Evolutionary conservation across 805 yeast species (phyloP).

Genomic region (Yamadazyma endophytica): DNA sequence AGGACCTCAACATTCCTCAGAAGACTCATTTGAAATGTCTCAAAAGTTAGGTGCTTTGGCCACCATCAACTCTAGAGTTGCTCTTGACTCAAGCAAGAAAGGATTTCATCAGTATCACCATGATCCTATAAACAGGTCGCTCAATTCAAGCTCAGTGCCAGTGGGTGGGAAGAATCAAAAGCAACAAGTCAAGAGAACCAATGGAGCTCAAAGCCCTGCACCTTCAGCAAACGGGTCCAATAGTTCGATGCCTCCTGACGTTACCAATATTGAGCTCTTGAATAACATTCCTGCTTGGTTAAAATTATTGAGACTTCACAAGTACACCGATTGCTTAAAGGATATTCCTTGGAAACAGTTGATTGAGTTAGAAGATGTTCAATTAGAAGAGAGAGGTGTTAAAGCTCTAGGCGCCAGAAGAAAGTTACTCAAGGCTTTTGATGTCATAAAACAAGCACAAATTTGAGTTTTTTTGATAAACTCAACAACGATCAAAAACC

Average conservation of each 20-base stretch:
- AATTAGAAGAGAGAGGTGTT: conserved; percentile 77
- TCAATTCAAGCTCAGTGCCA: conserved; percentile 37
- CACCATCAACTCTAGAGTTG: conserved; percentile 57
- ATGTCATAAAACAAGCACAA: conserved; percentile 71
- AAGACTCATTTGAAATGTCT: conserved; percentile 19
- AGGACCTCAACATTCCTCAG: conserved; percentile 14
- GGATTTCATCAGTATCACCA: conserved; percentile 9
- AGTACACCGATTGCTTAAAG: conserved; percentile 82
- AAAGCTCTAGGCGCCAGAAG: conserved; percentile 94
- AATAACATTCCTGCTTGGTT: conserved; percentile 89
- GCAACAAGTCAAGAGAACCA: conserved; percentile 4
- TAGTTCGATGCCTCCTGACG: conserved; percentile 40
- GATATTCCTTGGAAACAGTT: conserved; percentile 76
- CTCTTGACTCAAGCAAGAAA: conserved; percentile 39
- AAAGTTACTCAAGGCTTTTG: conserved; percentile 87
- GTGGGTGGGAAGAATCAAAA: conserved; percentile 14
- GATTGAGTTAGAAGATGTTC: conserved; percentile 63
- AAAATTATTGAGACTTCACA: conserved; percentile 83
- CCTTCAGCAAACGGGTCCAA: conserved; percentile 9
- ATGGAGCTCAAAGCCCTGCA: conserved; percentile 4
- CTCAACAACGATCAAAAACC: neutral
- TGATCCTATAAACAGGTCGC: conserved; percentile 32
- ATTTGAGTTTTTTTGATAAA: too few species aligned
- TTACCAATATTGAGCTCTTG: conserved; percentile 45
- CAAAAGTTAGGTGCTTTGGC: conserved; percentile 62